phyloP scores from a whole-genome alignment of 1,284 basidiomycete species.

The Xerocomus minutiporus region DNA sequence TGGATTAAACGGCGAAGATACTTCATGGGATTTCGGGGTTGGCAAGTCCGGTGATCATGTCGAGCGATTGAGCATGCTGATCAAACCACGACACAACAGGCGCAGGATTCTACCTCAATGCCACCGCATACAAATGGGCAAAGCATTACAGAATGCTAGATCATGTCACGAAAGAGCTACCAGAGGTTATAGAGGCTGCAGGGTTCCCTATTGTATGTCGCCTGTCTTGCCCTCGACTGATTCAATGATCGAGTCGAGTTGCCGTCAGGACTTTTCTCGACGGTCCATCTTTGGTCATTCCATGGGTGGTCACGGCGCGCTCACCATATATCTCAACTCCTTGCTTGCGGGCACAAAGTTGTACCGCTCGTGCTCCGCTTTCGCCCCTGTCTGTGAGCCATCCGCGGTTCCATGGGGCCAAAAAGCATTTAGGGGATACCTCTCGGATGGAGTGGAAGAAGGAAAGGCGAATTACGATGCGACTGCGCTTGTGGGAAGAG shows the following conservation, averaged over 20 bases:
- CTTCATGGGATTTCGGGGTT: constrained; percentile 90
- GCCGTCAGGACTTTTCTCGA: constrained; percentile 57
- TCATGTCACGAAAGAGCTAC: constrained; percentile 79
- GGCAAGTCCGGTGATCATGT: constrained; percentile 34
- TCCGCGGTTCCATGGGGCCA: constrained; percentile 86
- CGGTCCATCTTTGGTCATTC: constrained; percentile 85
- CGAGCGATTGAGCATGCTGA: constrained; percentile 3
- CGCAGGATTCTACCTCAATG: constrained; percentile 92
- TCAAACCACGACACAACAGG: constrained; percentile 38
- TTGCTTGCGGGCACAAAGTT: constrained; percentile 47
- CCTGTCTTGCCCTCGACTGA: constrained; percentile 6
- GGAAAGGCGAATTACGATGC: constrained; percentile 79
- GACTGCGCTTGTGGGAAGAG: constrained; percentile 71
- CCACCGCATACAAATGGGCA: constrained; percentile 73
- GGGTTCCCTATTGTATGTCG: constrained; percentile 59
- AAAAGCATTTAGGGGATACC: constrained; percentile 91
- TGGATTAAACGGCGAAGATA: constrained; percentile 82
- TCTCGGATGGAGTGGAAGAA: constrained; percentile 74
- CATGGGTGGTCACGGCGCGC: constrained; percentile 91
- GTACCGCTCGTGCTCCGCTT: constrained; percentile 90
- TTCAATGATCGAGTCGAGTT: constrained; percentile 3
- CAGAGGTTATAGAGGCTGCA: constrained; percentile 66
- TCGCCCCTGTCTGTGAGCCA: constrained; percentile 90
- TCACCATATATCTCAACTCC: constrained; percentile 84
- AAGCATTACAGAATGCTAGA: constrained; percentile 91